Base-by-base conservation (phyloP, 805 yeast genomes). In the Saccharomycopsis fibuligera region DNA sequence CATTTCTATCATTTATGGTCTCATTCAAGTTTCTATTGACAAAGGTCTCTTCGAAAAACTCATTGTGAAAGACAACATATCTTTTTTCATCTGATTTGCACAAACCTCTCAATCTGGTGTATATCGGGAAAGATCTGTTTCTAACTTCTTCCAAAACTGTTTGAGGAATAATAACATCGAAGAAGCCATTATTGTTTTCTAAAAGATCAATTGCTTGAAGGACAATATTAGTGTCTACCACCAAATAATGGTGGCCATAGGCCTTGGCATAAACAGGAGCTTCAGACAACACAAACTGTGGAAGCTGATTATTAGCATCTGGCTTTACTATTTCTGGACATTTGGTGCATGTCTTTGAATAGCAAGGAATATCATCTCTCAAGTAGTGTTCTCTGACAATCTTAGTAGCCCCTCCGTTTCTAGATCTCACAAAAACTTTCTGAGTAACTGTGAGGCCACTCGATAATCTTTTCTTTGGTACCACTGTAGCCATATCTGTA, bases 161-260 rank as follows among this genome's bases (percentile, higher is more conserved):
- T 63, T 93, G 99, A 1, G 98, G 96, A n/a, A 93, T 69, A 49
- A 93, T 83, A 16, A 90, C 96, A 65, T 93, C 98, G 59, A 75
- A 83, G 60, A 93, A 86, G 47, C 86, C 83, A 27, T 76, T 73
- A 19, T 73, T 72, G 58, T 79, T 82, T 64, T 93, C 99, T 48
- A 93, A 68, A 51, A 93, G 68, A 64, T 93, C 99, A 54, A 93
- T 91, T 4, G 96, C 91, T 61, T 82, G 85, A 53, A 93, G 68
- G 1, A 86, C 83, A 55, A 93, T 82, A 60, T 93, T 91, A 2
- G 98, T 88, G 63, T 93, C 99, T 6, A 90, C 63, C 0, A 93
- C 78, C 6, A 84, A 70, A 59, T 93, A 93, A 62, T 93, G 98
- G n/a, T 71, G 74, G 0, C 83, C 83, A 24, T 81, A 71, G 10